These are phyloP conservation scores for Cercis canadensis DNA, from an alignment of 306 rosid species.

Conservation along the genomic window DNA sequence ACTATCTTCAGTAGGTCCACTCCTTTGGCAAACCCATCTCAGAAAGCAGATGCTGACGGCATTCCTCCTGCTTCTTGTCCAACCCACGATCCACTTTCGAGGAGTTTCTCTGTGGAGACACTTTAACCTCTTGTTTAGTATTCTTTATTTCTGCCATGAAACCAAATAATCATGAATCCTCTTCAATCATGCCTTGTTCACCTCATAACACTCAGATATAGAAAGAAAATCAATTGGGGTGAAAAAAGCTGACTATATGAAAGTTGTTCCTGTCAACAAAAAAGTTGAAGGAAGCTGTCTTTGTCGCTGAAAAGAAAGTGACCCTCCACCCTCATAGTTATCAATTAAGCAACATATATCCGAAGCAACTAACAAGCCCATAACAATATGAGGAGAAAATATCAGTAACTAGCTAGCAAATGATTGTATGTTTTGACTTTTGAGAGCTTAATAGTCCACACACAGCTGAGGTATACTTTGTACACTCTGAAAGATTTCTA, in stretches of 20 bases:
- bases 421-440: no score
- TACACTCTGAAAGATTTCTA: no score
- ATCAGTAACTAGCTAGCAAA: no score
- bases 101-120: neutral
- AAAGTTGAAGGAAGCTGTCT: neutral
- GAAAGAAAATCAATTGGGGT: no score
- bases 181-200: no score
- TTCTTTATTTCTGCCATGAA: slow-evolving; percentile 30
- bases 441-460: no score
- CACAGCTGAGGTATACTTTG: no score
- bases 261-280: neutral
- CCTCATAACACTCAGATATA: no score
- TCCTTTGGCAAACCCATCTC: slow-evolving; percentile 48
- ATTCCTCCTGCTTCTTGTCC: slow-evolving; percentile 15
- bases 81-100: neutral
- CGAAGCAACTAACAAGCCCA: no score
- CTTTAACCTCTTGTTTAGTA: neutral
- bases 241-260: no score
- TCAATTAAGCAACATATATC: slow-evolving; percentile 6
- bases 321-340: slow-evolving; percentile 2
- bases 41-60: slow-evolving; percentile 22
- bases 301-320: slow-evolving; percentile 11
- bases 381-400: no score
- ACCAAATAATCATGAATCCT: no score
- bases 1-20: slow-evolving; percentile 51